phyloP scores from a whole-genome alignment of 164 flowering plant genomes.

The Taxillus chinensis region DNA sequence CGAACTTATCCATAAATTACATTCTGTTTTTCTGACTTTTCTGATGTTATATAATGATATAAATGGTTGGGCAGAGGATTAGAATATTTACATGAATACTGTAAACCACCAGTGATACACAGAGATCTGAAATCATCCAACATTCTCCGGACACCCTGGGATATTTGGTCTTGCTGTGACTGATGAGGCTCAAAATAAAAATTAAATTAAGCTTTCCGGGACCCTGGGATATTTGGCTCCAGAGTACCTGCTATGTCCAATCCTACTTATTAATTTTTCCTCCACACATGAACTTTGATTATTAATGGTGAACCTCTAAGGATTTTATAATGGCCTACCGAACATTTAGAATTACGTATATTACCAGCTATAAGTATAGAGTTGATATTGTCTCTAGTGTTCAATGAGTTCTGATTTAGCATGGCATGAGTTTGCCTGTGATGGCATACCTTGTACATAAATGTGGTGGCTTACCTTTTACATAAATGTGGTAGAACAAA shows the following conservation, averaged over 20 bases:
- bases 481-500: too few species aligned
- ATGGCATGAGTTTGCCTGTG: too few species aligned
- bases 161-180: slow-evolving; percentile 84
- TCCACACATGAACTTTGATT: too few species aligned
- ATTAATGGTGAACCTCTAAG: too few species aligned
- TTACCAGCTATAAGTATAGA: too few species aligned
- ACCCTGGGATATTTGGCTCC: slow-evolving; percentile 95
- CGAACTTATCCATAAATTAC: neutral
- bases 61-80: slow-evolving; percentile 57
- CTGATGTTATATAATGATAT: neutral
- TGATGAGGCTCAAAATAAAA: slow-evolving; percentile 48
- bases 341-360: too few species aligned
- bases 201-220: slow-evolving; percentile 70
- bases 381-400: too few species aligned
- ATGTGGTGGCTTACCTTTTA: too few species aligned
- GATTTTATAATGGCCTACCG: too few species aligned
- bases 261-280: too few species aligned
- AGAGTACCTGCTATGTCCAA: slow-evolving; percentile 41
- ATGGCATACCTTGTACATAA: too few species aligned
- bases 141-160: slow-evolving; percentile 86
- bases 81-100: slow-evolving; percentile 87
- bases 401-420: too few species aligned
- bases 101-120: slow-evolving; percentile 86
- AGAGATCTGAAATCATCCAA: slow-evolving; percentile 97
- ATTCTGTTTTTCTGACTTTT: neutral